A percentile compares a stretch with the other conserved stretches of the same genome.
Conservation (phyloP, 352 stramenopile species). For the Globisporangium orthogonon region DNA sequence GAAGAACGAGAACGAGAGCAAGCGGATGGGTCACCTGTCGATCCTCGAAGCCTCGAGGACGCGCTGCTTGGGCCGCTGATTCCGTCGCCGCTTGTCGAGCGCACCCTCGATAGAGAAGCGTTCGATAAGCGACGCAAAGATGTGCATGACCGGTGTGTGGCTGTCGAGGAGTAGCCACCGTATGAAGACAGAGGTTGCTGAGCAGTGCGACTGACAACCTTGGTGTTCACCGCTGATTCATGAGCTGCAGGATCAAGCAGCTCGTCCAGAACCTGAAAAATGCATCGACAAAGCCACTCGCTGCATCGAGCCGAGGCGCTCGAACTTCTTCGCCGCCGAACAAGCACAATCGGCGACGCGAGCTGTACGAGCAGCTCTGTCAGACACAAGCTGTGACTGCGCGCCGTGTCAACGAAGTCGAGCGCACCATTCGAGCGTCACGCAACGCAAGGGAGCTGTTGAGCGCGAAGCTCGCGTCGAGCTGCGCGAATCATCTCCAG, state of each 20-base stretch:
- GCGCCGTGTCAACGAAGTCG: conserved; percentile 16
- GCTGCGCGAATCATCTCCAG: conserved; percentile 36
- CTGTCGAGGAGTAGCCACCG: not conserved
- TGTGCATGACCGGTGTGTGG: conserved; percentile 29
- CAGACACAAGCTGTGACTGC: conserved; percentile 20
- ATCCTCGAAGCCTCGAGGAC: not conserved
- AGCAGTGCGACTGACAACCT: not conserved
- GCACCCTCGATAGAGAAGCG: conserved; percentile 7
- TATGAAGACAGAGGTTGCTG: not conserved
- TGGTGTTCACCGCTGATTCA: not conserved
- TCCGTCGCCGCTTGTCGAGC: not conserved
- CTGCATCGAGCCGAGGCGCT: not conserved
- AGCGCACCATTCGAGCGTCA: conserved; percentile 9
- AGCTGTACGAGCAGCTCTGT: conserved; percentile 40
- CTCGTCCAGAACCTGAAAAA: not conserved
- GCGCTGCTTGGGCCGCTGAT: conserved; percentile 8
- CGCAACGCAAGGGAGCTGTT: conserved; percentile 15
- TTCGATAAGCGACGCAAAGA: conserved; percentile 18
- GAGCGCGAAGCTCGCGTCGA: conserved; percentile 22
- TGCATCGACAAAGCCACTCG: not conserved
- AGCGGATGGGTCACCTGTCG: not conserved
- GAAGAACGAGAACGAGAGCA: conserved; percentile 8
- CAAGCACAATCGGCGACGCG: conserved; percentile 16
- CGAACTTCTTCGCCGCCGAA: conserved; percentile 3
- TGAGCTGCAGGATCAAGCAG: conserved; percentile 12